Base-by-base conservation (phyloP, 768 basidiomycete species). In the Pulveroboletus sp. region DNA sequence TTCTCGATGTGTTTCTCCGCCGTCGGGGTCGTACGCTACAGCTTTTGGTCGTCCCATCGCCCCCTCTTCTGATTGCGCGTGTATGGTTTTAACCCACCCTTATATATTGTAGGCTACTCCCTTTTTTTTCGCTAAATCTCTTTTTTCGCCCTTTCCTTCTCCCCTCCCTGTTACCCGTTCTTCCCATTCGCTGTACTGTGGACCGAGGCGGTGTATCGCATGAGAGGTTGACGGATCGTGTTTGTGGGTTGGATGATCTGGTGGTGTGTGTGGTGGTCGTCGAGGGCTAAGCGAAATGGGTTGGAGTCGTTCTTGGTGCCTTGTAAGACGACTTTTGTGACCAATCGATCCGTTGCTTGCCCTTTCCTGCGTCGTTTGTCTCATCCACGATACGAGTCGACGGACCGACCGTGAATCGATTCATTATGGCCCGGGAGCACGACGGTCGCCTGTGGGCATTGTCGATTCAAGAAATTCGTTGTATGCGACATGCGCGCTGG, bases 81-180 rank as follows among this genome's bases (percentile, higher is more conserved):
- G 56, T 62, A 57, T 52, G 57, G 65, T 58, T 45, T 51, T 52
- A 42, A 50, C 53, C 49, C 24, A 30, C n/a, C 49, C 41, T 56
- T 69, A 69, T 67, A 68, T 68, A 64, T 62, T 62, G 46, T 58
- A 57, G 57, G 66, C 43, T 69, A 57, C 49, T 47, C 44, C 54
- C 27, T 44, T 53, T 44, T 54, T 43, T 49, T 46, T 49, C 48
- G 52, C 57, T 47, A 60, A 41, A 53, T 62, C 33, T 51, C 40
- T 47, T 39, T 41, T 21, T 8, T 35, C 37, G 24, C 39, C 37
- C 39, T 15, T 30, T 48, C 42, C 10, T 9, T 3, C 35, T 24
- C 37, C n/a, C 37, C 43, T 42, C 31, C 21, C 27, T 17, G 28
- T 32, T 27, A 32, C 26, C 36, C 30, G 5, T 37, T 44, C 41